Evolutionary conservation across 164 flowering plant species (phyloP).

Genomic region (Macadamia integrifolia): DNA sequence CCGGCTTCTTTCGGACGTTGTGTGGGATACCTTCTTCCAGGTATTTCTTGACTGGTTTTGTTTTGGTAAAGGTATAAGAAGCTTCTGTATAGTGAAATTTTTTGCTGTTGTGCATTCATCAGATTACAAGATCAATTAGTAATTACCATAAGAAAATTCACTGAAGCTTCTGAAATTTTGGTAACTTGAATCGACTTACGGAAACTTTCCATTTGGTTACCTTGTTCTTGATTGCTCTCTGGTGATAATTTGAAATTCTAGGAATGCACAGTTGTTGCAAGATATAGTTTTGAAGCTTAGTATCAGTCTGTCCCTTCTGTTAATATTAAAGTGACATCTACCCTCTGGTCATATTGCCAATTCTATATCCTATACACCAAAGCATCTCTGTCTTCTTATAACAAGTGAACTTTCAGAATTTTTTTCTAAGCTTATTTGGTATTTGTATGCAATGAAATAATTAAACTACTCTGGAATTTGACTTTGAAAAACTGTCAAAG

Average conservation of each 20-base stretch:
- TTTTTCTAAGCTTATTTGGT: too few relatives aligned
- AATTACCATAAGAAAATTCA: background rate
- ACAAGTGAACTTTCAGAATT: too few relatives aligned
- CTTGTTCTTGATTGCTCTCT: background rate
- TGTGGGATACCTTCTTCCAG: constrained; percentile 86
- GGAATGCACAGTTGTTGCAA: background rate
- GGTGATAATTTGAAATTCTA: background rate
- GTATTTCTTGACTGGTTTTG: constrained; percentile 23
- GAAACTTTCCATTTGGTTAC: background rate
- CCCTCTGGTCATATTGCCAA: background rate
- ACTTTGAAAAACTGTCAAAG: background rate
- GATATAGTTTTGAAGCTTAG: too few relatives aligned
- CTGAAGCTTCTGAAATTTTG: background rate
- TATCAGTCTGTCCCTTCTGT: background rate
- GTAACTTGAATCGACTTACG: background rate
- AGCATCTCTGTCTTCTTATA: too few relatives aligned
- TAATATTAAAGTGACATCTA: background rate
- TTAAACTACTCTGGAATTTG: background rate
- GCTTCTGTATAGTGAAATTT: background rate
- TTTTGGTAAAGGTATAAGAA: background rate
- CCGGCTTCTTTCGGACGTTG: constrained; percentile 73
- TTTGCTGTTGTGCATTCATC: background rate
- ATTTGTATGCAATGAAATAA: too few relatives aligned
- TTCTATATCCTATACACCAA: too few relatives aligned
- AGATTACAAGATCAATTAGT: background rate